Percentiles rank a stretch among this genome's conserved stretches.
Evolutionary conservation across 2,329 filamentous ascomycete genomes (phyloP).

Genomic region (Cladosporium colombiae): DNA sequence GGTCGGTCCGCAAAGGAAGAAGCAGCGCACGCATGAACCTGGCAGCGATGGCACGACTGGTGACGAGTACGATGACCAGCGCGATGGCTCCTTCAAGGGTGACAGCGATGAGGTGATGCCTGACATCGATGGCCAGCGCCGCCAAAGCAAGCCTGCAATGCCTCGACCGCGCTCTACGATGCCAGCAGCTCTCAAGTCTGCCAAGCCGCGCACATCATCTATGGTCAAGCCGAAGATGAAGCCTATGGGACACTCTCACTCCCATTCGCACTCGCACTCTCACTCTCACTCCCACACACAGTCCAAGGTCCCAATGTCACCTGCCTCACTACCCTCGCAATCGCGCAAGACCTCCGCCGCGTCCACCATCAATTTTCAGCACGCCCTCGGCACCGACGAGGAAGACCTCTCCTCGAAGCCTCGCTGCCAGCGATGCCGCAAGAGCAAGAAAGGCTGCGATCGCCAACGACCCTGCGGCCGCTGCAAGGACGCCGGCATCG

Average conservation of each 20-base stretch:
- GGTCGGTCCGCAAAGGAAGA: constrained; percentile 37
- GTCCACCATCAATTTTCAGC: constrained; percentile 59
- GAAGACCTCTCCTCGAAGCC: constrained; percentile 94
- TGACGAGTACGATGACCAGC: constrained; percentile 58
- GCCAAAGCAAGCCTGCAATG: constrained; percentile 45
- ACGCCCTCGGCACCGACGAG: constrained; percentile 65
- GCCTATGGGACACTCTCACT: constrained; percentile 8
- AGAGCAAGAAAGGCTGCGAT: constrained; percentile 99
- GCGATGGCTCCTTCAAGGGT: constrained; percentile 55
- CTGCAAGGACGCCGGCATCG: constrained; percentile 93
- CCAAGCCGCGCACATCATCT: constrained; percentile 46
- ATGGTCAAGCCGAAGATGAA: constrained; percentile 57
- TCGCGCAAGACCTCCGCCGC: constrained; percentile 74
- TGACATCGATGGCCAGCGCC: constrained; percentile 35
- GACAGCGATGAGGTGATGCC: constrained; percentile 50
- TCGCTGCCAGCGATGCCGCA: constrained; percentile 95
- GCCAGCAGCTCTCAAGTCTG: constrained; percentile 39
- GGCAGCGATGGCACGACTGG: constrained; percentile 63
- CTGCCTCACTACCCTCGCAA: constrained; percentile 65
- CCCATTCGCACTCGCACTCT: constrained; percentile 18
- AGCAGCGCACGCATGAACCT: constrained; percentile 44
- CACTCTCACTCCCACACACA: constrained; percentile 18
- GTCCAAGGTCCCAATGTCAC: constrained; percentile 52
- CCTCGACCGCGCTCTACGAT: constrained; percentile 38
- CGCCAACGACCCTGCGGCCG: constrained; percentile 91